A percentile compares a stretch with the other conserved stretches of the same genome.
Conservation (phyloP, 2,329 filamentous ascomycete genomes). For the Gaeumannomyces sp. region DNA sequence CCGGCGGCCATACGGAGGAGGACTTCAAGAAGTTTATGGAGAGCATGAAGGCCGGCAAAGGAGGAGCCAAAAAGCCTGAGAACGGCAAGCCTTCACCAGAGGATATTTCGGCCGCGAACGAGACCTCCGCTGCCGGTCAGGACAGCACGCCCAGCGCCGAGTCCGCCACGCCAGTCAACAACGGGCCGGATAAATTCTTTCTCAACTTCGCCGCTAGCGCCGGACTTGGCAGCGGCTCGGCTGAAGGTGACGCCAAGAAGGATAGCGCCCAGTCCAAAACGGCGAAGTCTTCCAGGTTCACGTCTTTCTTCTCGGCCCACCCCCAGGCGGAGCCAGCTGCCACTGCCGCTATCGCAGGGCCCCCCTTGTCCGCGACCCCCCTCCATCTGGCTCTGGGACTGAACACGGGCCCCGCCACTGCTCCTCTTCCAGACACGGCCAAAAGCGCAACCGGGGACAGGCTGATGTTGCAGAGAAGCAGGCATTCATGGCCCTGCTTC, state of each 20-base stretch:
- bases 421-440: conserved; percentile 3
- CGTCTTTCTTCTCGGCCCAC: conserved; percentile 66
- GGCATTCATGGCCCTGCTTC: conserved; percentile 75
- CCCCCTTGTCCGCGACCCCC: neutral
- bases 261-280: conserved; percentile 47
- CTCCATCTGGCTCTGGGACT: neutral
- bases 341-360: neutral
- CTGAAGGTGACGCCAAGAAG: conserved; percentile 41
- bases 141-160: conserved; percentile 48
- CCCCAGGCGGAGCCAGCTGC: conserved; percentile 40
- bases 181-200: conserved; percentile 74
- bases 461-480: conserved; percentile 66
- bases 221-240: conserved; percentile 40
- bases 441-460: conserved; percentile 8
- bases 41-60: conserved; percentile 67
- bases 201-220: conserved; percentile 18
- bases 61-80: conserved; percentile 27
- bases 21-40: conserved; percentile 96
- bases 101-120: conserved; percentile 31
- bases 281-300: conserved; percentile 75
- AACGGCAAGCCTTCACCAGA: conserved; percentile 27
- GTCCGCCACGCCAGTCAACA: conserved; percentile 57
- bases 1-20: conserved; percentile 71
- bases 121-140: conserved; percentile 17
- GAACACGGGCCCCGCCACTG: conserved; percentile 30